These are phyloP conservation scores for Mycena olivaceomarginata DNA, from an alignment of 768 basidiomycete species.

Conservation along the genomic window DNA sequence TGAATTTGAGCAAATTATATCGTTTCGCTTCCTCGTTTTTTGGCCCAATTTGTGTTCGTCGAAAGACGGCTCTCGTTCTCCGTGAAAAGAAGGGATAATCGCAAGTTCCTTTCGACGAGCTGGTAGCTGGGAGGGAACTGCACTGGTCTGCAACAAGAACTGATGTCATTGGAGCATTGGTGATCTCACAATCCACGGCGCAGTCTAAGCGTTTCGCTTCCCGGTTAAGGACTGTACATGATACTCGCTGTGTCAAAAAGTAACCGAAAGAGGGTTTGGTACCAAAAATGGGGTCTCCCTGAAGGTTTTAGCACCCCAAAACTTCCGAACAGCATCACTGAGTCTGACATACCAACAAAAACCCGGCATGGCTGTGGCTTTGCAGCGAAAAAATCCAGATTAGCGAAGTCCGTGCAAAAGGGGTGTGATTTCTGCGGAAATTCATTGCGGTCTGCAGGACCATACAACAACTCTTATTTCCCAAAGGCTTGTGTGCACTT, in stretches of 20 bases:
- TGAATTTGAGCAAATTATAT: background rate
- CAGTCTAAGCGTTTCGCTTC: background rate
- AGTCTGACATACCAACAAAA: background rate
- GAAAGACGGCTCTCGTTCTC: background rate
- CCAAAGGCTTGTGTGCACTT: background rate
- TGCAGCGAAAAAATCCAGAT: background rate
- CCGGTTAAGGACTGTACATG: background rate
- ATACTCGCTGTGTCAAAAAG: slow-evolving; percentile 4
- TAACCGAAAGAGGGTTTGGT: background rate
- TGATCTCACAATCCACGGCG: background rate
- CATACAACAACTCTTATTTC: background rate
- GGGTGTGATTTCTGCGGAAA: background rate
- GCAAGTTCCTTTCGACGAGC: background rate
- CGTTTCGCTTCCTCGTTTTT: background rate
- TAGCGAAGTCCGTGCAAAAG: background rate
- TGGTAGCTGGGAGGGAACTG: background rate
- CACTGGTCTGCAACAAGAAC: background rate
- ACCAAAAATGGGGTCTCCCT: background rate
- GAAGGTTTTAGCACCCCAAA: slow-evolving; percentile 1
- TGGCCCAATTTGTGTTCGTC: background rate
- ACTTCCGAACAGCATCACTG: background rate
- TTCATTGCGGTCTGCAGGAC: background rate
- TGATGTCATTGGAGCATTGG: background rate
- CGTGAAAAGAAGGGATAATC: background rate
- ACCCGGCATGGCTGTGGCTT: background rate